These are phyloP conservation scores for Schwanniomyces yamadae DNA, from an alignment of 805 yeast species.

Conservation along the genomic window DNA sequence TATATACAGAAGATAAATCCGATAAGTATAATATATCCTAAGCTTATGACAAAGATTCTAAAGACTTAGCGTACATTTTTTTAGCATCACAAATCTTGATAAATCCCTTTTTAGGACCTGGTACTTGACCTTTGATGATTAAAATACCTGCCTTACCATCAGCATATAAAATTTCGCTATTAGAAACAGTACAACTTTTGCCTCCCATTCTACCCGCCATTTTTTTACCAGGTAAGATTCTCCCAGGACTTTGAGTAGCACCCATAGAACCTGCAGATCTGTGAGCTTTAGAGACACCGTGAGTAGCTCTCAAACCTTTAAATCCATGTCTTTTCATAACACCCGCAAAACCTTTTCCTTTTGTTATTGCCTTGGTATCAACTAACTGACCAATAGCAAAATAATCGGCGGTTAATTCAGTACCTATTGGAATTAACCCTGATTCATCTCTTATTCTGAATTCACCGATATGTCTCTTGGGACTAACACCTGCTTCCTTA, in stretches of 20 bases:
- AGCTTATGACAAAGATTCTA: conserved; percentile 11
- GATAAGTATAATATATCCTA: not conserved
- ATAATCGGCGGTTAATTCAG: conserved; percentile 77
- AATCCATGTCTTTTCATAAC: conserved; percentile 96
- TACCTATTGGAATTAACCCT: conserved; percentile 74
- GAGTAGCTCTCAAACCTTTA: conserved; percentile 86
- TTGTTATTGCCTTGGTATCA: conserved; percentile 74
- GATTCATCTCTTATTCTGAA: conserved; percentile 69
- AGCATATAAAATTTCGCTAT: conserved; percentile 71
- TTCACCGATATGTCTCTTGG: conserved; percentile 73
- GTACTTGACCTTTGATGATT: conserved; percentile 83
- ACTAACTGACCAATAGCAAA: conserved; percentile 81
- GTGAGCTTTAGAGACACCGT: conserved; percentile 92
- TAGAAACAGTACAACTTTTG: conserved; percentile 68
- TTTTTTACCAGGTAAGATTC: conserved; percentile 93
- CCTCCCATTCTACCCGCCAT: conserved; percentile 99
- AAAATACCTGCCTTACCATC: conserved; percentile 81
- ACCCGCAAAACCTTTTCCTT: conserved; percentile 97
- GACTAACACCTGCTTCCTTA: conserved; percentile 76
- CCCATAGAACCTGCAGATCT: conserved; percentile 98
- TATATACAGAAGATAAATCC: conserved; percentile 6
- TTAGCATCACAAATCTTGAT: conserved; percentile 81
- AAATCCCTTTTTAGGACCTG: conserved; percentile 79
- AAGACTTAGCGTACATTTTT: conserved; percentile 45
- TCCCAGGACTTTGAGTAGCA: conserved; percentile 92